Percentiles rank a stretch among this genome's conserved stretches.
Evolutionary conservation across 108 stramenopile genomes (phyloP).

Genomic region (Cyclotella baltica): DNA sequence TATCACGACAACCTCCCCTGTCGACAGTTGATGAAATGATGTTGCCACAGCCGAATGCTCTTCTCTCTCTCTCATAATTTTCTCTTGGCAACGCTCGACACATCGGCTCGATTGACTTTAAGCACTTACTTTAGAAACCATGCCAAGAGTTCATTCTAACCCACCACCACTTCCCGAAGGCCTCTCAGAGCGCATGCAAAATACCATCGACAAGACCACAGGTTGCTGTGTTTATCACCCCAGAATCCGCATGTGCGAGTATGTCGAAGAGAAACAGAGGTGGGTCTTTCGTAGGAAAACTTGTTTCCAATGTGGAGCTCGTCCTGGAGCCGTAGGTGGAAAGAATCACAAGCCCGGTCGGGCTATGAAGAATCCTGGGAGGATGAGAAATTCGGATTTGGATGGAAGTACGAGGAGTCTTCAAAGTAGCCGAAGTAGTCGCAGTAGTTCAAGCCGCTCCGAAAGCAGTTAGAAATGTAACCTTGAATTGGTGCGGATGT

Average conservation of each 20-base stretch:
- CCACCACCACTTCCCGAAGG: slow-evolving; percentile 14
- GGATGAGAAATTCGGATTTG: neutral
- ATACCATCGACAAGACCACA: slow-evolving; percentile 22
- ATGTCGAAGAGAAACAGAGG: slow-evolving; percentile 10
- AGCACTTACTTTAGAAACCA: neutral
- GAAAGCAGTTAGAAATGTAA: neutral
- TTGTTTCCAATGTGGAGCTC: slow-evolving; percentile 26
- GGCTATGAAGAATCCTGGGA: slow-evolving; percentile 16
- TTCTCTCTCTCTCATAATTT: neutral
- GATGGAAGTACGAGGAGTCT: slow-evolving; percentile 10
- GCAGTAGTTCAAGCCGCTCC: neutral
- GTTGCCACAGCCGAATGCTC: too few relatives aligned
- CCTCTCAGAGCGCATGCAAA: slow-evolving; percentile 20
- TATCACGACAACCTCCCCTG: too few relatives aligned
- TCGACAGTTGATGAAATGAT: too few relatives aligned
- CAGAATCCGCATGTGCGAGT: slow-evolving; percentile 18
- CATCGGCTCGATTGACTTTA: neutral
- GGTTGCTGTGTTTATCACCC: slow-evolving; percentile 26
- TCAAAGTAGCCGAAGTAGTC: neutral
- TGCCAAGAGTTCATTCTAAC: slow-evolving; percentile 18
- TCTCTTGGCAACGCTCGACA: neutral
- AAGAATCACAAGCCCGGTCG: slow-evolving; percentile 26
- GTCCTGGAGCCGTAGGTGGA: slow-evolving; percentile 15
- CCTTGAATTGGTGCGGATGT: neutral
- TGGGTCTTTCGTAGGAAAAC: slow-evolving; percentile 22